Evolutionary conservation across 495 filamentous ascomycete species (phyloP).

Genomic region (Xylaria longipes): DNA sequence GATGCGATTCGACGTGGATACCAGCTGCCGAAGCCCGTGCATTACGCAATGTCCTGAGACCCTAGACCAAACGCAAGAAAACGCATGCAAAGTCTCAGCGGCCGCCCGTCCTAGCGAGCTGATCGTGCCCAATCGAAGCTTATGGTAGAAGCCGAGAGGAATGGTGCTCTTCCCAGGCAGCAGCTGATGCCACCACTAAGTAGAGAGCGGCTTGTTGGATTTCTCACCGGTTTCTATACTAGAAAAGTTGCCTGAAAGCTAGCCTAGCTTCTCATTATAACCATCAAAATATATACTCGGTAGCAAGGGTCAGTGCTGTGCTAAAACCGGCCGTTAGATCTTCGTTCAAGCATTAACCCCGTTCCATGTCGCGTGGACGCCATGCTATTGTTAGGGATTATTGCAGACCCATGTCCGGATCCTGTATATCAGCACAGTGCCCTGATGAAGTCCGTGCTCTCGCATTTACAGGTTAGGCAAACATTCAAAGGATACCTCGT

Average conservation of each 20-base stretch:
- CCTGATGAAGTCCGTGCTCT: not conserved
- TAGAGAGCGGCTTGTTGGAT: not conserved
- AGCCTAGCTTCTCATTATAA: not conserved
- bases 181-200: not conserved
- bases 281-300: not conserved
- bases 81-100: conserved; percentile 1
- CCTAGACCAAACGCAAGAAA: not conserved
- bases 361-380: not conserved
- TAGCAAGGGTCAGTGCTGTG: not conserved
- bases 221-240: not conserved
- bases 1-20: not conserved
- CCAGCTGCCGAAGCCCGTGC: not conserved
- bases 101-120: not conserved
- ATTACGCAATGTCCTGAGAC: not conserved
- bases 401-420: not conserved
- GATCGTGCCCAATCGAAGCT: not conserved
- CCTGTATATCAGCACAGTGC: not conserved
- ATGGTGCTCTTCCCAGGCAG: not conserved
- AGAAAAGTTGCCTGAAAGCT: conserved; percentile 4
- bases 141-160: not conserved
- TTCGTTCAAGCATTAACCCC: not conserved
- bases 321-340: not conserved
- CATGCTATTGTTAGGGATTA: conserved; percentile 5
- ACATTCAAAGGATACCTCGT: not conserved
- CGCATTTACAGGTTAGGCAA: not conserved